These are phyloP conservation scores for Penicillium argentinense DNA, from an alignment of 495 filamentous ascomycete genomes.

Conservation along the genomic window DNA sequence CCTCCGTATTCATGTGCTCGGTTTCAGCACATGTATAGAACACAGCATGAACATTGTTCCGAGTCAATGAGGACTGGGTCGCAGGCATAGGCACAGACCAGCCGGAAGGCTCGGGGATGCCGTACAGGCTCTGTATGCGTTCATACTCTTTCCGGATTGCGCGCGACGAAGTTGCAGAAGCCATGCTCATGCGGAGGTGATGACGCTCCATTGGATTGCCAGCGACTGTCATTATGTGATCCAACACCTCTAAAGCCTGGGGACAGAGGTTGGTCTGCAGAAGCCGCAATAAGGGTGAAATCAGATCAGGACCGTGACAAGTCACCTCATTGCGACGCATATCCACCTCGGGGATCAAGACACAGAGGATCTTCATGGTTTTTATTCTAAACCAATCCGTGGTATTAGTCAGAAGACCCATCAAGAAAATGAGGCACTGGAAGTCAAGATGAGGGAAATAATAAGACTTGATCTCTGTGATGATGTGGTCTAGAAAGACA, in stretches of 20 bases:
- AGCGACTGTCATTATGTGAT: slow-evolving; percentile 92
- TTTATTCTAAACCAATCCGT: slow-evolving; percentile 86
- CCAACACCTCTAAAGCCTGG: slow-evolving; percentile 85
- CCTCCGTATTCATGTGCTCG: slow-evolving; percentile 55
- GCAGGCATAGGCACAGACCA: slow-evolving; percentile 97
- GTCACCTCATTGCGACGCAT: slow-evolving; percentile 91
- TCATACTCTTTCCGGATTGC: slow-evolving; percentile 92
- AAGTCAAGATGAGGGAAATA: slow-evolving; percentile 86
- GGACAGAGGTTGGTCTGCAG: slow-evolving; percentile 92
- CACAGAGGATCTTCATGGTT: slow-evolving; percentile 85
- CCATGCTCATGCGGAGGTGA: slow-evolving; percentile 96
- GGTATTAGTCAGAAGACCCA: slow-evolving; percentile 88
- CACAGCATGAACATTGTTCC: slow-evolving; percentile 91
- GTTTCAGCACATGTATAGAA: slow-evolving; percentile 83
- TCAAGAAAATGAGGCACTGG: slow-evolving; percentile 80
- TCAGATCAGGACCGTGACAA: slow-evolving; percentile 88
- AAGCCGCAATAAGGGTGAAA: slow-evolving; percentile 86
- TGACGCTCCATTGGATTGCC: slow-evolving; percentile 91
- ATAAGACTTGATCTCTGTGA: slow-evolving; percentile 71
- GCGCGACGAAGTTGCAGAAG: slow-evolving; percentile 69
- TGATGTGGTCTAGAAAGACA: slow-evolving; percentile 75
- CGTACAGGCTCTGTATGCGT: slow-evolving; percentile 88
- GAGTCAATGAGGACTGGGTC: slow-evolving; percentile 76
- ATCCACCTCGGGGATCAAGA: slow-evolving; percentile 86
- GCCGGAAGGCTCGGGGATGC: slow-evolving; percentile 91